Percentiles rank a stretch among this genome's conserved stretches.
phyloP scores from a whole-genome alignment of 2,329 filamentous ascomycete species.

The Trichophyton verrucosum region DNA sequence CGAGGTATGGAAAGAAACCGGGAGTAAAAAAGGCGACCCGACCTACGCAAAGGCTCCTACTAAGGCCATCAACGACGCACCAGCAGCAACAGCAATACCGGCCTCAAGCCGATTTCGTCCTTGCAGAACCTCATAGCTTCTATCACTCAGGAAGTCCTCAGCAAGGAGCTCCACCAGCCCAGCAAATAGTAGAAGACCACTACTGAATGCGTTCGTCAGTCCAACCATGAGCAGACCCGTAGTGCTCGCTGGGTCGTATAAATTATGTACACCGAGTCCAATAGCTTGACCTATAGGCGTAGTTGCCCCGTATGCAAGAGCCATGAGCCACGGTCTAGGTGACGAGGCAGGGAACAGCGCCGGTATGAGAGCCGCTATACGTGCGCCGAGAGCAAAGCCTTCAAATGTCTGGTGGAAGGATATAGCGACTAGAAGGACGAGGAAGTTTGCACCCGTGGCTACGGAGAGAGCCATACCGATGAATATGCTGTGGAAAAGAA shows the following conservation, averaged over 20 bases:
- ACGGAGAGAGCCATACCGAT: slow-evolving; percentile 81
- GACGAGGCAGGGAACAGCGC: slow-evolving; percentile 56
- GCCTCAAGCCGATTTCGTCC: slow-evolving; percentile 49
- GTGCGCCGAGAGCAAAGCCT: slow-evolving; percentile 70
- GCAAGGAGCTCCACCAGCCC: slow-evolving; percentile 73
- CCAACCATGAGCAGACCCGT: slow-evolving; percentile 70
- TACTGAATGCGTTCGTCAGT: slow-evolving; percentile 75
- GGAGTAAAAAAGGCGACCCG: not conserved
- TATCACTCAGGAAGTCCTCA: slow-evolving; percentile 64
- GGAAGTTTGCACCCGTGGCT: slow-evolving; percentile 63
- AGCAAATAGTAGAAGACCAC: slow-evolving; percentile 67
- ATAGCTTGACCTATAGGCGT: slow-evolving; percentile 77
- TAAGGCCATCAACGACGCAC: slow-evolving; percentile 51
- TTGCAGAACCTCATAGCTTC: slow-evolving; percentile 48
- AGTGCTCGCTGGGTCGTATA: slow-evolving; percentile 69
- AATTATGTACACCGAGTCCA: slow-evolving; percentile 60
- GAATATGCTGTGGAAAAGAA: slow-evolving; percentile 74
- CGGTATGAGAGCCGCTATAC: slow-evolving; percentile 64
- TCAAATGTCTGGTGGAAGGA: slow-evolving; percentile 82
- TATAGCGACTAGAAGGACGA: slow-evolving; percentile 69
- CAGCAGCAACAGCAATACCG: slow-evolving; percentile 48
- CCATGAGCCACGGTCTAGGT: slow-evolving; percentile 61
- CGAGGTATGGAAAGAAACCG: not conserved
- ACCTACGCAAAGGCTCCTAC: slow-evolving; percentile 52
- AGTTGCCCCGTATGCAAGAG: slow-evolving; percentile 52